These are phyloP conservation scores for Tritrichomonas musculus DNA, from an alignment of 208 protist species.

Conservation along the genomic window DNA sequence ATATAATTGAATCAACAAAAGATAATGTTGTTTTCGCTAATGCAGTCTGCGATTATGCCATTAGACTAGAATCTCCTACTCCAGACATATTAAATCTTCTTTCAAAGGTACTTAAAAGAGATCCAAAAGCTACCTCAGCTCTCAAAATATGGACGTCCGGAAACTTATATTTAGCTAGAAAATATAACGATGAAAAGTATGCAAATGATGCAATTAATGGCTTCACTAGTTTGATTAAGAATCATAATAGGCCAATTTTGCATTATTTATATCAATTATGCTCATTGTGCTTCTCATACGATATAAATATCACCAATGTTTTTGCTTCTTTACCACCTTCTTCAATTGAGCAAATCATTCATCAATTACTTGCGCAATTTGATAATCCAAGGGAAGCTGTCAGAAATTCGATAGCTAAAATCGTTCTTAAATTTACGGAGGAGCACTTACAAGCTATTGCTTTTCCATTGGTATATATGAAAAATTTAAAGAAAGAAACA, in stretches of 20 bases:
- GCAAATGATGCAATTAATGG: not conserved
- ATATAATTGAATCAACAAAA: not conserved
- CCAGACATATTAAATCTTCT: not conserved
- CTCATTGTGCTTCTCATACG: not conserved
- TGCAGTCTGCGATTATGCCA: not conserved
- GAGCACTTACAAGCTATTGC: not conserved
- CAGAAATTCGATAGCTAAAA: not conserved
- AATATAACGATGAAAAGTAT: not conserved
- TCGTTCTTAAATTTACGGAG: not conserved
- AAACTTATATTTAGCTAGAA: not conserved
- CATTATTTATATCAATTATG: not conserved
- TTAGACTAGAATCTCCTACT: not conserved
- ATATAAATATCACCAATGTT: not conserved
- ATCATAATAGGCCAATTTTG: not conserved
- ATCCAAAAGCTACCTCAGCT: not conserved
- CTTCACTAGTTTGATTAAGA: not conserved
- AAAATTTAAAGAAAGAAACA: not conserved
- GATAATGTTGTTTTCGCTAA: not conserved
- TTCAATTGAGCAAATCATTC: not conserved
- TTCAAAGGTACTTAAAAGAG: not conserved
- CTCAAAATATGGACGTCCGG: not conserved
- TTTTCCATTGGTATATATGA: not conserved
- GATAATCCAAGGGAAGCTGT: not conserved
- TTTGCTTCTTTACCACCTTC: not conserved
- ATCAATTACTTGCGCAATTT: not conserved